These are phyloP conservation scores for Imleria badia DNA, from an alignment of 768 basidiomycete species.

Conservation along the genomic window DNA sequence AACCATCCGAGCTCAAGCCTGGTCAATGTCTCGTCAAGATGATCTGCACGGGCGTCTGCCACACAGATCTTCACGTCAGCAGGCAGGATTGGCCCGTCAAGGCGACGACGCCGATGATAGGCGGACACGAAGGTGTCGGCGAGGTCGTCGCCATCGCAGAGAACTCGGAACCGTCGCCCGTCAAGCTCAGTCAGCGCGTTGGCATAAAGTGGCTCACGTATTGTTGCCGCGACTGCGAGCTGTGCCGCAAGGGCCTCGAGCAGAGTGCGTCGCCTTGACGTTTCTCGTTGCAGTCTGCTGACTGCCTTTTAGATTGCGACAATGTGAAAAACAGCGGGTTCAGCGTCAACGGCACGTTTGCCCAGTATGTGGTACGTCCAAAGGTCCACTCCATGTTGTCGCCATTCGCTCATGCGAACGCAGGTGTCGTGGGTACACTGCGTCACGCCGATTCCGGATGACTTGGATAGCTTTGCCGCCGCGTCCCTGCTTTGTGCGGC, in stretches of 20 bases:
- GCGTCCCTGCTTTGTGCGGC: slow-evolving; percentile 80
- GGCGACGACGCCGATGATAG: slow-evolving; percentile 65
- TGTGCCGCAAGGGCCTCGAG: slow-evolving; percentile 74
- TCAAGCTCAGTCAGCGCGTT: slow-evolving; percentile 77
- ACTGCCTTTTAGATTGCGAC: slow-evolving; percentile 49
- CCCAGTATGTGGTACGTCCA: slow-evolving; percentile 55
- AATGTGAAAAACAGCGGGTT: slow-evolving; percentile 65
- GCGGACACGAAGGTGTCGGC: slow-evolving; percentile 87
- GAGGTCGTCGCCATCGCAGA: slow-evolving; percentile 76
- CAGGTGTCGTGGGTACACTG: slow-evolving; percentile 67
- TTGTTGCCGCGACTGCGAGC: slow-evolving; percentile 73
- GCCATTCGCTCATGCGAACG: not conserved
- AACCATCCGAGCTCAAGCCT: slow-evolving; percentile 53
- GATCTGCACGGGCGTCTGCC: slow-evolving; percentile 80
- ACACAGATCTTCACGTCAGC: slow-evolving; percentile 78
- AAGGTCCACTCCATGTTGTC: slow-evolving; percentile 5
- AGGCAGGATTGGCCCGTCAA: slow-evolving; percentile 78
- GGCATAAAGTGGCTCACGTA: slow-evolving; percentile 83
- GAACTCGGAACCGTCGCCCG: slow-evolving; percentile 54
- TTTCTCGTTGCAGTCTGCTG: too few species aligned
- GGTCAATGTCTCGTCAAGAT: slow-evolving; percentile 79
- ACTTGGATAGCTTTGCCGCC: slow-evolving; percentile 61
- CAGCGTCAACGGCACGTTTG: slow-evolving; percentile 76
- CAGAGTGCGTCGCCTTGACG: slow-evolving; percentile 51
- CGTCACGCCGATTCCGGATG: slow-evolving; percentile 80